Evolutionary conservation across 2,329 filamentous ascomycete species (phyloP), one percentile per base, ranked within the genome.

Genomic region (Talaromyces funiculosus): DNA sequence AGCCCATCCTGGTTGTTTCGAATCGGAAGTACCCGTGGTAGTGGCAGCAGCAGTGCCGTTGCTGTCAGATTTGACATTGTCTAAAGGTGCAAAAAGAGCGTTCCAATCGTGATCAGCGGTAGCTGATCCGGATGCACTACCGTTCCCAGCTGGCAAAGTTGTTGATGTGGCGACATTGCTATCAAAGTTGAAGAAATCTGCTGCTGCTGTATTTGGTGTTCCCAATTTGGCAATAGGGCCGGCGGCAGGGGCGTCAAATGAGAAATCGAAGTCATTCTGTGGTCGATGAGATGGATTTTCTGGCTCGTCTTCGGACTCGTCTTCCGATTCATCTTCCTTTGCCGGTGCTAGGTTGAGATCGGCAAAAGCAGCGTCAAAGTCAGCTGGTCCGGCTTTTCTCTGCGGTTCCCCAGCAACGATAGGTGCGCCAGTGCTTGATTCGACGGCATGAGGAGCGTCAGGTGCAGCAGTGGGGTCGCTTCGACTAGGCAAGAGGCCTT

Each of bases 61-160:
- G 47, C 40, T 57, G 31, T 45, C 54, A 26, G 45, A 58, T 31
- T 67, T 66, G 16, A 38, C 63, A 59, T 33, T 64, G 67, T 93
- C 89, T 7, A 96, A 79, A 26, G 88, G 87, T 1, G 90, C 89
- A 76, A 97, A 97, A 59, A 97, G 90, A 40, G 91, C 89, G 69
- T 97, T 93, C 94, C 94, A 97, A 73, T 97, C 93, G 67, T 95
- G 89, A 12, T 62, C 51, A 35, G 78, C 74, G 1, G 75, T 71
- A 24, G 73, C 71, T 62, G 76, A 74, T 43, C 75, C 65, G 51
- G 76, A 74, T 45, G 75, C 65, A 47, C 72, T 71, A 53, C 73
- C 70, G 61, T 77, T 71, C 49, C 73, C 70, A 22, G 47, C 31
- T 70, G 4, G 79, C 69, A 57, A 77, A 79, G 53, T 80, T 16